These are phyloP conservation scores for Akanthomyces uredinophilus DNA, from an alignment of 2,329 filamentous ascomycete genomes.

Conservation along the genomic window DNA sequence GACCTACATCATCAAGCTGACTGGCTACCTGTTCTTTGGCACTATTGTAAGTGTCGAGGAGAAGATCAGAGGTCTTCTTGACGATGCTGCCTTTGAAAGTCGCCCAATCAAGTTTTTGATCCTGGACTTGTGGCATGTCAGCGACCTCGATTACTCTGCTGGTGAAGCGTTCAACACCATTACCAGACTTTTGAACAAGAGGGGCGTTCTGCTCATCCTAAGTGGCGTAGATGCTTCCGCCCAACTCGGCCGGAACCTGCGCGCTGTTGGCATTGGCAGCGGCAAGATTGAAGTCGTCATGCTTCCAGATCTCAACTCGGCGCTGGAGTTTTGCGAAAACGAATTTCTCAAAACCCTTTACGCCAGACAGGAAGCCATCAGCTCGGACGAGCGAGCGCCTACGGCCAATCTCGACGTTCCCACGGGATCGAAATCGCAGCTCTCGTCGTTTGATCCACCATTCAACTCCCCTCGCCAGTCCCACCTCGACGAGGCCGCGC, in stretches of 20 bases:
- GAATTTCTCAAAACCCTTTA: slow-evolving; percentile 81
- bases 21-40: slow-evolving; percentile 96
- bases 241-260: slow-evolving; percentile 70
- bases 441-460: slow-evolving; percentile 33
- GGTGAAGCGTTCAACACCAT: slow-evolving; percentile 93
- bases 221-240: slow-evolving; percentile 75
- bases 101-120: slow-evolving; percentile 85
- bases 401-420: slow-evolving; percentile 47
- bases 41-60: slow-evolving; percentile 95
- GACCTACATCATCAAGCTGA: slow-evolving; percentile 85
- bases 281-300: slow-evolving; percentile 70
- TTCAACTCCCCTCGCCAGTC: slow-evolving; percentile 77
- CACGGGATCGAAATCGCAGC: slow-evolving; percentile 22
- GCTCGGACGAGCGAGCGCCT: slow-evolving; percentile 37
- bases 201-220: slow-evolving; percentile 74
- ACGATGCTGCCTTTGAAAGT: slow-evolving; percentile 71
- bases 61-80: slow-evolving; percentile 74
- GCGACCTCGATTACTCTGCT: slow-evolving; percentile 90
- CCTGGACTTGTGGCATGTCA: slow-evolving; percentile 83
- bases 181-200: slow-evolving; percentile 72
- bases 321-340: slow-evolving; percentile 91
- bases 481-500: slow-evolving; percentile 74
- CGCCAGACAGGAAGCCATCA: slow-evolving; percentile 58
- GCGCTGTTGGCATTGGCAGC: slow-evolving; percentile 76
- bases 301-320: slow-evolving; percentile 86